Evolutionary conservation across 345 rosid genomes (phyloP).

Genomic region (Dimocarpus longan): DNA sequence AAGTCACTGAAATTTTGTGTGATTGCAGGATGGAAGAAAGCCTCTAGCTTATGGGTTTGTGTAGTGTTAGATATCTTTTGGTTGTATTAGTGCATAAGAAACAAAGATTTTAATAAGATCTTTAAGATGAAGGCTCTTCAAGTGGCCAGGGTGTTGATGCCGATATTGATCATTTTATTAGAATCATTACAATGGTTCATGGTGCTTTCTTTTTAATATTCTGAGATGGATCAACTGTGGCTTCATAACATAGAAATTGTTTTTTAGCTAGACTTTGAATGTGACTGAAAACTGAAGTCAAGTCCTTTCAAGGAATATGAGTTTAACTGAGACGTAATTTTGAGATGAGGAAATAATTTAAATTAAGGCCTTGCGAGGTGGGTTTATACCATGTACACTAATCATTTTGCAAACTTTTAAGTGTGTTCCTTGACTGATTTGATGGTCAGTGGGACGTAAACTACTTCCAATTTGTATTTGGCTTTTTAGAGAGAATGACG

Average conservation of each 20-base stretch:
- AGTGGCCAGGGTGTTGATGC: neutral
- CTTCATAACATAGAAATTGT: neutral
- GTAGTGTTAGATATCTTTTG: neutral
- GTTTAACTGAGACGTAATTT: neutral
- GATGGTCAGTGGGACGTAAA: neutral
- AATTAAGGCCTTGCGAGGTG: neutral
- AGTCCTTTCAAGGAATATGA: neutral
- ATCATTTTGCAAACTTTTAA: neutral
- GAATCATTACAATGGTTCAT: neutral
- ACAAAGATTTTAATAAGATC: neutral
- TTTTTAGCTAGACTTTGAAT: neutral
- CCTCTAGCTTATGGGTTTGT: neutral
- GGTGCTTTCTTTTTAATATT: neutral
- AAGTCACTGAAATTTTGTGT: neutral
- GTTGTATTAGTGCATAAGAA: neutral
- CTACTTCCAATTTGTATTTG: neutral
- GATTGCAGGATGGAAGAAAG: neutral
- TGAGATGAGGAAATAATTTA: neutral
- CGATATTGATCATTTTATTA: neutral
- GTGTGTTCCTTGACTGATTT: neutral
- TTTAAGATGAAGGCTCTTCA: neutral
- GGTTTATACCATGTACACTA: neutral
- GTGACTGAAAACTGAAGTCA: neutral
- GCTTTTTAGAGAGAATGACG: neutral
- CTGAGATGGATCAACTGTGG: neutral